Percentiles rank a stretch among this genome's conserved stretches.
Evolutionary conservation across 768 basidiomycete genomes (phyloP).

Genomic region (Fistulinella prunicolor): DNA sequence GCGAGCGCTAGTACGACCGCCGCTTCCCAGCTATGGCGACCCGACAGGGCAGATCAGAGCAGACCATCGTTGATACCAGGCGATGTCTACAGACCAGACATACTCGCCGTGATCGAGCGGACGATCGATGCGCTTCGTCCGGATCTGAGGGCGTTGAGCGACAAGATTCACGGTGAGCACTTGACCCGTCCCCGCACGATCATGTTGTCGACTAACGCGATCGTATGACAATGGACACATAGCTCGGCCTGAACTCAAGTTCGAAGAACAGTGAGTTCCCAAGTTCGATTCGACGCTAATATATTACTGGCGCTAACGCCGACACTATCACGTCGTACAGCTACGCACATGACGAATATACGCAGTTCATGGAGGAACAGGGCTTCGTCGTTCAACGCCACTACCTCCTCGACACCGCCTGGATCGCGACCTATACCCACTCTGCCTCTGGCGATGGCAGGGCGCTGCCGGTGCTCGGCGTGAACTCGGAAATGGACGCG

Average conservation of each 20-base stretch:
- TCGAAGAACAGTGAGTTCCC: conserved; percentile 58
- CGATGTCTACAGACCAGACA: conserved; percentile 52
- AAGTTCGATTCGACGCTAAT: not conserved
- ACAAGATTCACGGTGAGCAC: conserved; percentile 64
- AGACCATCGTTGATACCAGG: conserved; percentile 16
- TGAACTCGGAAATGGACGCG: conserved; percentile 81
- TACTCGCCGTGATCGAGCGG: conserved; percentile 57
- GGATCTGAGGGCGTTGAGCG: conserved; percentile 58
- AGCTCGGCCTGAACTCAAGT: conserved; percentile 72
- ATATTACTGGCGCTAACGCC: no score
- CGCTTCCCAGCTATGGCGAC: no score
- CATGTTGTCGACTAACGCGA: no score
- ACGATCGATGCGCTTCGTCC: conserved; percentile 50
- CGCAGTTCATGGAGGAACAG: conserved; percentile 60
- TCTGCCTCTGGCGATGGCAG: conserved; percentile 32
- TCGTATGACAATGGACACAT: no score
- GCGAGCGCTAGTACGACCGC: no score
- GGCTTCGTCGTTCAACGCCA: conserved; percentile 64
- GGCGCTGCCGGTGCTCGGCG: conserved; percentile 65
- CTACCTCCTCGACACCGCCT: conserved; percentile 67
- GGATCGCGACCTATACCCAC: conserved; percentile 63
- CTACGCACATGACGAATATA: conserved; percentile 68
- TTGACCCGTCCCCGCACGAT: no score
- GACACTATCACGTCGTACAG: conserved; percentile 29
- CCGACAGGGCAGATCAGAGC: no score